Conservation (phyloP, 768 basidiomycete species). For the Panellus pusillus region DNA sequence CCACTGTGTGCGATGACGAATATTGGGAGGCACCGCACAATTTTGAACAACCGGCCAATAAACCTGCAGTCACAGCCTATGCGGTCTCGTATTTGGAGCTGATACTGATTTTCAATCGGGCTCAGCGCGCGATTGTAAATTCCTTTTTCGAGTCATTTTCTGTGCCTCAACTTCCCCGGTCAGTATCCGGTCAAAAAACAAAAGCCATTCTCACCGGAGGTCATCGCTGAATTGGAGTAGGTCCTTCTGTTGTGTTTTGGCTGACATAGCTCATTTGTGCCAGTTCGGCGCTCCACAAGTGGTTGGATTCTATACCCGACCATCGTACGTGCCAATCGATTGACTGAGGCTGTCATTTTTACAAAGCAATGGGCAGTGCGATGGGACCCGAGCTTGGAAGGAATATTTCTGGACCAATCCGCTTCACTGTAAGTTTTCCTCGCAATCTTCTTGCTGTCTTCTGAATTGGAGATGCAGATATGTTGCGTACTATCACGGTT, state of each 20-base stretch:
- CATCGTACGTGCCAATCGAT: conserved; percentile 29
- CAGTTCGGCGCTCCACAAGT: conserved; percentile 55
- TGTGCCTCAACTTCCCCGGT: too few relatives aligned
- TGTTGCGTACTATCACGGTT: conserved; percentile 36
- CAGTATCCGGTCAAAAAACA: conserved; percentile 8
- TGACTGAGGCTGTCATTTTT: neutral
- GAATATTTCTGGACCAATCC: conserved; percentile 14
- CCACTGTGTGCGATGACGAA: conserved; percentile 6
- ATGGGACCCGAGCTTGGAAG: conserved; percentile 40
- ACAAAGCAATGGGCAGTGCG: conserved; percentile 21
- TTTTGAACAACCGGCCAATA: conserved; percentile 6
- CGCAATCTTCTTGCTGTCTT: too few relatives aligned
- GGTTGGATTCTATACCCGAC: conserved; percentile 54
- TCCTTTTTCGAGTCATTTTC: neutral
- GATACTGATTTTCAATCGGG: conserved; percentile 4
- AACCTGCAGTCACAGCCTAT: neutral
- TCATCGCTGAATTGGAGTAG: conserved; percentile 14
- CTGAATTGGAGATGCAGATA: conserved; percentile 21
- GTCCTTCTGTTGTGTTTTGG: conserved; percentile 15
- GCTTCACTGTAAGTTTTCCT: conserved; percentile 1
- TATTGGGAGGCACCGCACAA: conserved; percentile 4
- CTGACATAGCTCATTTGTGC: neutral
- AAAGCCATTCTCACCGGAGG: neutral
- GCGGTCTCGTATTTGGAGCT: conserved; percentile 2
- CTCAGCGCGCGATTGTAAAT: conserved; percentile 3